phyloP scores from a whole-genome alignment of 2,329 filamentous ascomycete species.

The Neofusicoccum laricinum region DNA sequence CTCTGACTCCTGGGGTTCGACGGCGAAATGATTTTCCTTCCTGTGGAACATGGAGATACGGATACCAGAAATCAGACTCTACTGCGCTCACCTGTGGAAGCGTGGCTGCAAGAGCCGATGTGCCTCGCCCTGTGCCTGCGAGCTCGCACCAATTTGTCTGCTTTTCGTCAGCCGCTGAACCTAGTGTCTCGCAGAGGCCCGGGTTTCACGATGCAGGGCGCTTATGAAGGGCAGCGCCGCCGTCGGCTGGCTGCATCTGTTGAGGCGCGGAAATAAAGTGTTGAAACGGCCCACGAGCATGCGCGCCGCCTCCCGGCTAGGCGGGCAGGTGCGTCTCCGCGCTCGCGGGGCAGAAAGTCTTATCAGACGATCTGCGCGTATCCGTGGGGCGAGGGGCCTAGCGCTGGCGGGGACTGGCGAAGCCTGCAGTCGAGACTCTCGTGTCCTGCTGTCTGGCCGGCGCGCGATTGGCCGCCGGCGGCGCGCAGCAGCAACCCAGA shows the following conservation, averaged over 20 bases:
- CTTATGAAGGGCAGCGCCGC: background rate
- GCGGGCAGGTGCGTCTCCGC: background rate
- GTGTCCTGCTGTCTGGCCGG: background rate
- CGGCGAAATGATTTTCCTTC: background rate
- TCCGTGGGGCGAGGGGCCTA: slow-evolving; percentile 8
- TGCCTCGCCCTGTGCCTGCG: no score
- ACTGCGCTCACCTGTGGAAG: background rate
- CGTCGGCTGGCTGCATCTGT: background rate
- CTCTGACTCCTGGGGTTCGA: background rate
- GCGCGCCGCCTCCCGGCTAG: background rate
- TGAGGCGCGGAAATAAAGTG: background rate
- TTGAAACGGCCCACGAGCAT: background rate
- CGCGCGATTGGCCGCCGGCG: background rate
- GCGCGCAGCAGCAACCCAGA: background rate
- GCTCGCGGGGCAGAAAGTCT: background rate
- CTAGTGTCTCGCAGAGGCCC: background rate
- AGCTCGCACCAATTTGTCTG: background rate
- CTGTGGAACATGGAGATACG: background rate
- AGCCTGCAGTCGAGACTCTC: background rate
- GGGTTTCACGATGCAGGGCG: background rate
- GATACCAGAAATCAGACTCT: background rate
- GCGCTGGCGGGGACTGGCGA: background rate
- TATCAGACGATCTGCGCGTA: slow-evolving; percentile 10
- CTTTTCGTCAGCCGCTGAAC: background rate
- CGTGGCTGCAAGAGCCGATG: background rate